Base-by-base conservation (phyloP, 2,329 filamentous ascomycete genomes). In the Verticillium dahliae region DNA sequence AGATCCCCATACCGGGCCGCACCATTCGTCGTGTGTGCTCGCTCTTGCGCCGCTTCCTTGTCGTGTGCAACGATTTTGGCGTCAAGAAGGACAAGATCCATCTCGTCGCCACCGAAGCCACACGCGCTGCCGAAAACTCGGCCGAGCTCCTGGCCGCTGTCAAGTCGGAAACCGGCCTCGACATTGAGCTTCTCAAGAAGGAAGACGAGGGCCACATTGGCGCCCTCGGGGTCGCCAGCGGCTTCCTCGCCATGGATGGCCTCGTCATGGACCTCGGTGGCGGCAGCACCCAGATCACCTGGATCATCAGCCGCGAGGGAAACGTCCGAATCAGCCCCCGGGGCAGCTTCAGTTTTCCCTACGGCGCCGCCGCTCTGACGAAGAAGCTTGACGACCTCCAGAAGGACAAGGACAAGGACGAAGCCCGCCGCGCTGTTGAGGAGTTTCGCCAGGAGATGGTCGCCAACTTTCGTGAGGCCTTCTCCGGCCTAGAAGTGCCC, bases 231-330 rank as follows among this genome's bases (percentile, higher is more conserved):
- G 82, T 90, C 18, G 88, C 86, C 2, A 89, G 85, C 68, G 86
- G 85, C 35, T 83, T 89, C 64, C 78, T 78, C 1, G 73, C 75
- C 37, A 81, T 90, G n/a, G 79, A 80, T 56, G 88, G 88, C 0
- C 72, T 91, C 31, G 85, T 89, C 18, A 90, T 91, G 87, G 88
- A 91, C 73, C 76, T 91, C 1, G 88, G 88, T 15, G 87, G 88
- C 18, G 88, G 88, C 3, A 88, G 85, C 67, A 88, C 85, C 33
- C 88, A 91, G 70, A 80, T 90, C 65, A 89, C 85, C 14, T 90
- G 87, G 87, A 81, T 90, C 69, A 73, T 81, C 54, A 79, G 80
- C 10, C 71, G 76, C 15, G 70, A 78, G 6, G 84, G 84, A 0
- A 69, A 74, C 1, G 77, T 87, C 14, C 68, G 73, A 22, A 82